Conservation (phyloP, 805 yeast genomes). For the Jamesozyma jinghongensis region DNA sequence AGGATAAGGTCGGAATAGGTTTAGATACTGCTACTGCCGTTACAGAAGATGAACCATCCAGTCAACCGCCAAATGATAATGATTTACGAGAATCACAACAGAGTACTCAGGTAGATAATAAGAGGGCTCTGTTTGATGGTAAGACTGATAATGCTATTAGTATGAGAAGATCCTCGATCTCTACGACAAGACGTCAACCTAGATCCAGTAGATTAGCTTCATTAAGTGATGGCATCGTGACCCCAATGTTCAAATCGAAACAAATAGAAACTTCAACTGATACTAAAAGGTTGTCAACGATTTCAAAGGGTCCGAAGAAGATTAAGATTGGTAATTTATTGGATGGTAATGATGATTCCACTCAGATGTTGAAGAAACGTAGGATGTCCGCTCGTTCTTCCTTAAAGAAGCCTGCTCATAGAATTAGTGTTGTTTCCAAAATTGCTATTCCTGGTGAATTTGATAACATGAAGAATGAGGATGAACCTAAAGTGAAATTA, state of each 20-base stretch:
- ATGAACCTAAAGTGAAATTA: constrained; percentile 8
- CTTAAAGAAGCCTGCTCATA: constrained; percentile 20
- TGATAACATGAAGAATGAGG: constrained; percentile 6
- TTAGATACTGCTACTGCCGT: constrained; percentile 2
- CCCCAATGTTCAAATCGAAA: constrained; percentile 26
- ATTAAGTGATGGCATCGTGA: constrained; percentile 28
- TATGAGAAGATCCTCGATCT: background rate
- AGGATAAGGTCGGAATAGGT: background rate
- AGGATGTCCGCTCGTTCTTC: constrained; percentile 22
- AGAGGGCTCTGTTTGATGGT: too few relatives aligned
- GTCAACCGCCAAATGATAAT: background rate
- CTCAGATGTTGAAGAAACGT: constrained; percentile 24
- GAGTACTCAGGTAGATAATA: constrained; percentile 1
- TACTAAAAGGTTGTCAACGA: constrained; percentile 19
- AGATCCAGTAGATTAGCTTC: constrained; percentile 35
- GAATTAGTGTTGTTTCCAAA: constrained; percentile 29
- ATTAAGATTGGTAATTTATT: constrained; percentile 10
- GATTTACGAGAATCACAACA: background rate
- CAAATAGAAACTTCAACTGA: constrained; percentile 8
- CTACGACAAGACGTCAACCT: constrained; percentile 6
- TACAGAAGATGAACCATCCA: background rate
- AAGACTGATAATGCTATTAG: background rate
- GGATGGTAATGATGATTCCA: constrained; percentile 20
- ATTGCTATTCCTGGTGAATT: constrained; percentile 12
- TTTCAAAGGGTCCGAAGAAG: constrained; percentile 14